A percentile compares a stretch with the other conserved stretches of the same genome.
These are phyloP conservation scores for Salix exigua DNA, from an alignment of 345 rosid species.

Conservation along the genomic window DNA sequence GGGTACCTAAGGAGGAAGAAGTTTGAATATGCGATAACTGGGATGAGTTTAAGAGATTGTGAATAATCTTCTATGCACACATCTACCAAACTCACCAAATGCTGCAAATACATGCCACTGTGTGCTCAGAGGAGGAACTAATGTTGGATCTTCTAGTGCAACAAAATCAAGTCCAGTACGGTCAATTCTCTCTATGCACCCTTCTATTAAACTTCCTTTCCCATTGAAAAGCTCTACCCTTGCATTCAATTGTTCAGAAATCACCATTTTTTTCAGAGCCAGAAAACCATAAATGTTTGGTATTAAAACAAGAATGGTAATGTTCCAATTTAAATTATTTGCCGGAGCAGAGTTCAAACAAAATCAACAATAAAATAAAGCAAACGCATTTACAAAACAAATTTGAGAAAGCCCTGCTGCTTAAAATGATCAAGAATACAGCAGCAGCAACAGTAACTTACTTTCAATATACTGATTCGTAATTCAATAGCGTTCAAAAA, in stretches of 20 bases:
- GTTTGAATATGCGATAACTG: constrained; percentile 1
- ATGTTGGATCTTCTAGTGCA: constrained; percentile 57
- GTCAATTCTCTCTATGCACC: constrained; percentile 57
- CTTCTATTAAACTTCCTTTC: constrained; percentile 70
- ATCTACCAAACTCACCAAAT: constrained; percentile 52
- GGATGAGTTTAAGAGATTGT: neutral
- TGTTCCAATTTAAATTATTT: neutral
- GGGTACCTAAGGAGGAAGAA: constrained; percentile 48
- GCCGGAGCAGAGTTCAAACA: neutral
- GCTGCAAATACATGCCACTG: constrained; percentile 87
- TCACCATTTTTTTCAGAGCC: neutral
- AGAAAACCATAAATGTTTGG: neutral
- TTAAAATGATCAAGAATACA: neutral
- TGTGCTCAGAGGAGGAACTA: constrained; percentile 45
- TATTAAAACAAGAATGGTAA: neutral
- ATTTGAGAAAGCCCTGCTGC: neutral
- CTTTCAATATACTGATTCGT: neutral
- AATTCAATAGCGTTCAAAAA: neutral
- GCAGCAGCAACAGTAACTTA: neutral
- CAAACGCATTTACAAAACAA: neutral
- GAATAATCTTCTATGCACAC: neutral
- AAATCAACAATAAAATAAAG: neutral
- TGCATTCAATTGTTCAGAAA: constrained; percentile 23
- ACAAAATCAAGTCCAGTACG: constrained; percentile 60
- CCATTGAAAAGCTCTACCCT: constrained; percentile 96